Evolutionary conservation across 768 basidiomycete species (phyloP).

Genomic region (Terana coerulea): DNA sequence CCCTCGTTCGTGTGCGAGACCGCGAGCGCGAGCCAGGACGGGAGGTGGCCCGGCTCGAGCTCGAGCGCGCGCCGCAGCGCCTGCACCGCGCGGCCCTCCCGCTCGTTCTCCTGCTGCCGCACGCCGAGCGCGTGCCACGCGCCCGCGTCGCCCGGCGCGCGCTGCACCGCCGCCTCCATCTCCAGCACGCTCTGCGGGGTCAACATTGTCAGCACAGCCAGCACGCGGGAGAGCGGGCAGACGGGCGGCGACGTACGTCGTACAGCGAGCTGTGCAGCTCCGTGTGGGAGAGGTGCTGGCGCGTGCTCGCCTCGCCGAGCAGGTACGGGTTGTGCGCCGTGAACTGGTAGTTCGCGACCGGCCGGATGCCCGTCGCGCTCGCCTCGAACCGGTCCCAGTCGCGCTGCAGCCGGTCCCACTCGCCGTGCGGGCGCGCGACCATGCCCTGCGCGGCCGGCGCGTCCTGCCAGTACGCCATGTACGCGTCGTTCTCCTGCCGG

Average conservation of each 20-base stretch:
- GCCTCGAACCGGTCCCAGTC: slow-evolving; percentile 86
- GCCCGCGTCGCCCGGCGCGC: slow-evolving; percentile 59
- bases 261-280: slow-evolving; percentile 24
- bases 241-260: slow-evolving; percentile 34
- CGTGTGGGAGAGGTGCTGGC: slow-evolving; percentile 40
- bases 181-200: slow-evolving; percentile 72
- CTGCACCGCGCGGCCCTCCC: slow-evolving; percentile 84
- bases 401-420: slow-evolving; percentile 67
- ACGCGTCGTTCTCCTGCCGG: slow-evolving; percentile 32
- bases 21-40: slow-evolving; percentile 87
- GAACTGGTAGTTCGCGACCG: slow-evolving; percentile 62
- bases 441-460: neutral
- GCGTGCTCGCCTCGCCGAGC: slow-evolving; percentile 51
- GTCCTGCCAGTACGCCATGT: slow-evolving; percentile 20
- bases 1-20: slow-evolving; percentile 91
- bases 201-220: slow-evolving; percentile 1
- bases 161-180: slow-evolving; percentile 86
- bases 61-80: slow-evolving; percentile 80
- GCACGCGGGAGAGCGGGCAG: slow-evolving; percentile 15
- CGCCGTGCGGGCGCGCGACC: slow-evolving; percentile 16
- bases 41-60: slow-evolving; percentile 71
- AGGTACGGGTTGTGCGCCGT: slow-evolving; percentile 78
- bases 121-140: slow-evolving; percentile 94
- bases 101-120: slow-evolving; percentile 97
- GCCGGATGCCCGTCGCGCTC: slow-evolving; percentile 58